A percentile compares a stretch with the other conserved stretches of the same genome.
These are phyloP conservation scores for Suillus tomentosus DNA, from an alignment of 768 basidiomycete species.

Conservation along the genomic window DNA sequence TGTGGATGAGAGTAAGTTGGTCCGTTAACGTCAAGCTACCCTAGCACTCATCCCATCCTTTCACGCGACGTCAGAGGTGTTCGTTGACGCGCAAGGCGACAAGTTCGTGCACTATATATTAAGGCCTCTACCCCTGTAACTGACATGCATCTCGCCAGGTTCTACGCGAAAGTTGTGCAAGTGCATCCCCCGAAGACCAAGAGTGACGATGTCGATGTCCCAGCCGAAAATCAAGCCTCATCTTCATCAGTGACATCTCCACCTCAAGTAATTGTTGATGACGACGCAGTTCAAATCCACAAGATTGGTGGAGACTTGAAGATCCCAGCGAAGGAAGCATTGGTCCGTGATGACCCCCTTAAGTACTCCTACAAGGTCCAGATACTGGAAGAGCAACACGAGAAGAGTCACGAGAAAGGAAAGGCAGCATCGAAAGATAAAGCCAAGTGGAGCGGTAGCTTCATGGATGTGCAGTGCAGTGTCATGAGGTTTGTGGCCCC, in stretches of 20 bases:
- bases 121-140: conserved; percentile 8
- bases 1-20: conserved; percentile 78
- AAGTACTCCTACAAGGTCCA: conserved; percentile 89
- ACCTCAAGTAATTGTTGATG: conserved; percentile 41
- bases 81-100: conserved; percentile 84
- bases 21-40: conserved; percentile 10
- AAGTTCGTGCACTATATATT: conserved; percentile 56
- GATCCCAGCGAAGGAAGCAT: conserved; percentile 68
- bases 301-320: conserved; percentile 79
- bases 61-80: conserved; percentile 58
- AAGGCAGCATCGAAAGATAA: conserved; percentile 58
- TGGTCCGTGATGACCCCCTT: conserved; percentile 71
- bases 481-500: conserved; percentile 70
- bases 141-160: conserved; percentile 48
- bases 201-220: conserved; percentile 41
- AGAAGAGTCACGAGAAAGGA: conserved; percentile 64
- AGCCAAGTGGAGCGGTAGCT: conserved; percentile 68
- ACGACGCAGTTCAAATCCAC: conserved; percentile 61
- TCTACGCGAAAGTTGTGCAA: conserved; percentile 78
- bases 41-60: conserved; percentile 21
- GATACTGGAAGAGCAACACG: conserved; percentile 75
- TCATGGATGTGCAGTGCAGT: conserved; percentile 80
- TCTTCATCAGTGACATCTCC: conserved; percentile 52
- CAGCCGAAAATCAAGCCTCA: conserved; percentile 28
- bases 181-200: conserved; percentile 69